Evolutionary conservation across 2,329 filamentous ascomycete genomes (phyloP).

Genomic region (Claviceps paspali): DNA sequence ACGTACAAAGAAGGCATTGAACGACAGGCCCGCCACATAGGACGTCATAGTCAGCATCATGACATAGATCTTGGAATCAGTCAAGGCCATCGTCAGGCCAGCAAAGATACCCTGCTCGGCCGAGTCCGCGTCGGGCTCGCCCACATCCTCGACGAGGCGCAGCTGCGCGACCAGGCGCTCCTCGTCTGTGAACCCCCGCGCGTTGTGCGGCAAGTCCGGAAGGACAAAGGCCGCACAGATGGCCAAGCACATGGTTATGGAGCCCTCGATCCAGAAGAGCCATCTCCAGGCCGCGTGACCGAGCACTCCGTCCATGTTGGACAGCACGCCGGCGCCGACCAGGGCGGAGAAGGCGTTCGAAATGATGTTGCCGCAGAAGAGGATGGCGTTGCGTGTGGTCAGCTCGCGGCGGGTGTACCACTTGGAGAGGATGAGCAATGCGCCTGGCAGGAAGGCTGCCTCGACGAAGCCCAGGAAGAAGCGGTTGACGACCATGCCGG

Average conservation of each 20-base stretch:
- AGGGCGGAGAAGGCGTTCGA: constrained; percentile 45
- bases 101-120: constrained; percentile 33
- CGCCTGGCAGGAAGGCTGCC: constrained; percentile 49
- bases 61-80: constrained; percentile 46
- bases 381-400: constrained; percentile 36
- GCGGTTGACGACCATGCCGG: constrained; percentile 37
- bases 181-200: constrained; percentile 42
- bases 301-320: constrained; percentile 38
- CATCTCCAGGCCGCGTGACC: constrained; percentile 44
- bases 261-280: constrained; percentile 46
- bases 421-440: constrained; percentile 46
- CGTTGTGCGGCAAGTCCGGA: constrained; percentile 40
- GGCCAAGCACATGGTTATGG: constrained; percentile 33
- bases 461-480: constrained; percentile 49
- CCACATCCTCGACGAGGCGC: constrained; percentile 41
- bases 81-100: constrained; percentile 42
- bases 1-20: constrained; percentile 40
- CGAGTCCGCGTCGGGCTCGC: constrained; percentile 37
- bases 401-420: constrained; percentile 51
- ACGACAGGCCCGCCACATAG: constrained; percentile 40
- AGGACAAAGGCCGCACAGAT: constrained; percentile 31
- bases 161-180: constrained; percentile 40
- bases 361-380: constrained; percentile 45
- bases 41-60: constrained; percentile 48
- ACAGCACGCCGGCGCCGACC: constrained; percentile 42